A percentile compares a stretch with the other conserved stretches of the same genome.
phyloP scores from a whole-genome alignment of 2,329 filamentous ascomycete genomes.

The Penicillium italicum region DNA sequence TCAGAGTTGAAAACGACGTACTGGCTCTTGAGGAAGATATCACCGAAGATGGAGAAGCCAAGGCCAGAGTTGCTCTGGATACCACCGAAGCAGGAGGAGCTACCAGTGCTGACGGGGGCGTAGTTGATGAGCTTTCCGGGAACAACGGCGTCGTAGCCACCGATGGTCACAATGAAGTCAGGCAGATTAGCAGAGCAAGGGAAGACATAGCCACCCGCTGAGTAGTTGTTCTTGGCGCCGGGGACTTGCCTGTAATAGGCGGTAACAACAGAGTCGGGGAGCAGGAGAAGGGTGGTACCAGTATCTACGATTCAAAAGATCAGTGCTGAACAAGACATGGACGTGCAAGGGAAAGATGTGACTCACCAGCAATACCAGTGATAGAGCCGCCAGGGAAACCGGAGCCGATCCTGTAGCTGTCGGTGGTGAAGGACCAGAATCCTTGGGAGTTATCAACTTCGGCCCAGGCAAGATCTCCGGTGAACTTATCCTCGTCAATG shows the following conservation, averaged over 20 bases:
- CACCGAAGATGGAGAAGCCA: constrained; percentile 67
- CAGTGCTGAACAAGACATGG: neutral
- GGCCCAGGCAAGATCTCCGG: constrained; percentile 55
- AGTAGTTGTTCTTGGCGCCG: constrained; percentile 48
- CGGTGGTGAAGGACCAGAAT: constrained; percentile 61
- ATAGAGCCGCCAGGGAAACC: constrained; percentile 40
- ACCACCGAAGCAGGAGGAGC: constrained; percentile 65
- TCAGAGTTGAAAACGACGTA: constrained; percentile 68
- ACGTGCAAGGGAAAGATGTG: no score
- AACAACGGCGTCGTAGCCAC: constrained; percentile 48
- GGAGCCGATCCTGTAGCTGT: constrained; percentile 55
- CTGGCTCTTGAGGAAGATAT: constrained; percentile 73
- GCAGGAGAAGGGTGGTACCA: constrained; percentile 63
- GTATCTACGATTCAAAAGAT: constrained; percentile 49
- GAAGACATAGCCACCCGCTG: constrained; percentile 56
- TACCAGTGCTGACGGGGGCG: constrained; percentile 40
- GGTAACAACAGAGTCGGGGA: constrained; percentile 52
- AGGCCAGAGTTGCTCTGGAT: constrained; percentile 63
- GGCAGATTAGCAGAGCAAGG: constrained; percentile 51
- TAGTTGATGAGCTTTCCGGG: constrained; percentile 57
- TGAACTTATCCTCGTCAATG: constrained; percentile 59
- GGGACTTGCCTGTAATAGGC: constrained; percentile 59
- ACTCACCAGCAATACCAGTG: constrained; percentile 52
- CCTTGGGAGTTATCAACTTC: constrained; percentile 56
- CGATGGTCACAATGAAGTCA: constrained; percentile 53